phyloP scores from a whole-genome alignment of 78 protist genomes.

The Emiliania huxleyi region DNA sequence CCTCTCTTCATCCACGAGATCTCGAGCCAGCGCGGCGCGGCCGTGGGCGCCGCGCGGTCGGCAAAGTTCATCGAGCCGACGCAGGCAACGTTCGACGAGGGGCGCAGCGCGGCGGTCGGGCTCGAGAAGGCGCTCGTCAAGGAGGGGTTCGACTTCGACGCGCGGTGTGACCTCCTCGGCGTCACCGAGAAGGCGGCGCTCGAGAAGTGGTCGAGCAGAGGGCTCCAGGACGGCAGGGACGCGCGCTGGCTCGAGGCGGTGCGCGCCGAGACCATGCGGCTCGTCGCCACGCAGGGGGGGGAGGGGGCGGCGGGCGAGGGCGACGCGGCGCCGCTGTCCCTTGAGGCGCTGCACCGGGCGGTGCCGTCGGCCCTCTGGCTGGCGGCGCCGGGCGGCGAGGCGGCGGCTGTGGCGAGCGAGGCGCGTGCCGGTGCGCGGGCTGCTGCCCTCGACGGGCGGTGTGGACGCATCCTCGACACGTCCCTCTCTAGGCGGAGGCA shows the following conservation, averaged over 20 bases:
- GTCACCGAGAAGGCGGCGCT: not conserved
- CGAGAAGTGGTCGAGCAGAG: no score
- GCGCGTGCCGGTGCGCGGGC: no score
- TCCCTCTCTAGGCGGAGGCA: no score
- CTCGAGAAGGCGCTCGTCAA: not conserved
- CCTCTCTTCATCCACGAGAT: not conserved
- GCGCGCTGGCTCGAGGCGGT: not conserved
- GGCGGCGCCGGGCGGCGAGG: no score
- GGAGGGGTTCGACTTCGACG: not conserved
- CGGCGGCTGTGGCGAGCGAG: no score
- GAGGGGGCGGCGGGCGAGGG: no score
- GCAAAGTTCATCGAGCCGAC: not conserved
- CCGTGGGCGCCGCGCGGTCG: not conserved
- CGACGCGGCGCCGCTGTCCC: not conserved
- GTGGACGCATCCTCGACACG: no score
- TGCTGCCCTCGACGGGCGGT: no score
- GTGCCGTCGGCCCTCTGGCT: no score
- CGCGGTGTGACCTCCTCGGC: not conserved
- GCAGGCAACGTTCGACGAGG: not conserved
- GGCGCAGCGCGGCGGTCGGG: not conserved
- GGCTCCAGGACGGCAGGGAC: no score
- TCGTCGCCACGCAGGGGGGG: not conserved
- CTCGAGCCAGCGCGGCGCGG: not conserved
- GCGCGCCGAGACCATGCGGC: not conserved
- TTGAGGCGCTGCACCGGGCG: not conserved